Base-by-base conservation (phyloP, 371 early-diverging fungal genomes). In the Lichtheimia ornata region DNA sequence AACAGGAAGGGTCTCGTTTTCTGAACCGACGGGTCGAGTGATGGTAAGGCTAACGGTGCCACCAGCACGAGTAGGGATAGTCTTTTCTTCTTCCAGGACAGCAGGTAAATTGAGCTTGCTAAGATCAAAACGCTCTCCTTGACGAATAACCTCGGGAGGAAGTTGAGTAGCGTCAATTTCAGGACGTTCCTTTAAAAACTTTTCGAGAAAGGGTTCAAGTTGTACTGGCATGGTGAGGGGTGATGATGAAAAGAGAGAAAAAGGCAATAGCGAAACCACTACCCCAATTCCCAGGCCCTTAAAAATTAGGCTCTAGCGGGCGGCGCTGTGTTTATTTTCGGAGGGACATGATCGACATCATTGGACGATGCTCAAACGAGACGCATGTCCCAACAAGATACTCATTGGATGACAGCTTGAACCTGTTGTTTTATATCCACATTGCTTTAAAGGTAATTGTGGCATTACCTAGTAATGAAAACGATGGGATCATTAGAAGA, bases 21-120 rank as follows among this genome's bases (percentile, higher is more conserved):
- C 59, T 9, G 64, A 63, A 28, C 61, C 64, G 5, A 49, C 13
- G n/a, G 64, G 68, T 2, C 68, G 56, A 7, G 63, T 63, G 17
- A 63, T 63, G 7, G 57, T 63, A 9, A 67, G 30, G 6, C 43
- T 47, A 11, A 60, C 44, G 0, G 22, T 30, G 45, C 40, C n/a
- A 1, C 57, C 57, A 28, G 25, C 53, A 24, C 52, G 44, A 17
- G 22, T 53, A 17, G 27, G 24, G 40, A 63, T 50, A n/a, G 17
- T 12, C 22, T 44, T 53, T 12, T 50, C 20, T 24, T 64, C 59
- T 47, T 58, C 58, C 14, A 58, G 47, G 12, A 64, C 64, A n/a
- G 56, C 27, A 0, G 59, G 59, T 15, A 44, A 9, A n/a, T 47
- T 11, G 11, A 47, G n/a, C 11, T 44, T 22, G 15, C 14, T 30